These are phyloP conservation scores for Metarhizium album DNA, from an alignment of 2,329 filamentous ascomycete genomes.

Conservation along the genomic window DNA sequence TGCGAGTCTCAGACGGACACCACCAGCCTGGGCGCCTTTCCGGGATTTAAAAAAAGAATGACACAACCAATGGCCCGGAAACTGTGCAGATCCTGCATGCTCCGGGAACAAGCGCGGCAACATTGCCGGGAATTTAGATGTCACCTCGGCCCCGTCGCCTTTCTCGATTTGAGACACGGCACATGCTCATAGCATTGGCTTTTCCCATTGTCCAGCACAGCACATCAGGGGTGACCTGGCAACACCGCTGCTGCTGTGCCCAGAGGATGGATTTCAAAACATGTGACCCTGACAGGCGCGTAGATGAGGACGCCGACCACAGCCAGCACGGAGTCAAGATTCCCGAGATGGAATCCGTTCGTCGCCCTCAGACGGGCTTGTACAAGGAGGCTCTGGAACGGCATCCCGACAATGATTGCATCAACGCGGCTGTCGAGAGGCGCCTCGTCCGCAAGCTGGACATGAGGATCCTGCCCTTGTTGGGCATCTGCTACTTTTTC, in stretches of 20 bases:
- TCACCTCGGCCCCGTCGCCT: no score
- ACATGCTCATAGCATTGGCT: no score
- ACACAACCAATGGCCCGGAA: no score
- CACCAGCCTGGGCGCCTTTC: no score
- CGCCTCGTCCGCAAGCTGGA: conserved; percentile 26
- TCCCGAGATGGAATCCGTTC: conserved; percentile 9
- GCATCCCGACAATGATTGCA: conserved; percentile 26
- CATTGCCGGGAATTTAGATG: no score
- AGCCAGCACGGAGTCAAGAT: conserved; percentile 11
- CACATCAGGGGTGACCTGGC: not conserved
- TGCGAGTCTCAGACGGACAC: no score
- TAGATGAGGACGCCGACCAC: no score
- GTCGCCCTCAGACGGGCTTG: conserved; percentile 17
- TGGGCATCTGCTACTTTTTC: conserved; percentile 31
- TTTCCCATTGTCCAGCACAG: no score
- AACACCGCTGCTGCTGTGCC: not conserved
- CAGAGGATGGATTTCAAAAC: not conserved
- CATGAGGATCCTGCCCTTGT: conserved; percentile 24
- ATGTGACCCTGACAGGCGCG: conserved; percentile 2
- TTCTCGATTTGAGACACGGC: no score
- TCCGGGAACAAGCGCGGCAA: no score
- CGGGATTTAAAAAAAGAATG: no score
- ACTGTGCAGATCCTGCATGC: no score
- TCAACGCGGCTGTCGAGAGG: conserved; percentile 23
- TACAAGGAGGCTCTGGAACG: conserved; percentile 24